phyloP scores from a whole-genome alignment of 2,329 filamentous ascomycete genomes.

The Byssoonygena ceratinophila region DNA sequence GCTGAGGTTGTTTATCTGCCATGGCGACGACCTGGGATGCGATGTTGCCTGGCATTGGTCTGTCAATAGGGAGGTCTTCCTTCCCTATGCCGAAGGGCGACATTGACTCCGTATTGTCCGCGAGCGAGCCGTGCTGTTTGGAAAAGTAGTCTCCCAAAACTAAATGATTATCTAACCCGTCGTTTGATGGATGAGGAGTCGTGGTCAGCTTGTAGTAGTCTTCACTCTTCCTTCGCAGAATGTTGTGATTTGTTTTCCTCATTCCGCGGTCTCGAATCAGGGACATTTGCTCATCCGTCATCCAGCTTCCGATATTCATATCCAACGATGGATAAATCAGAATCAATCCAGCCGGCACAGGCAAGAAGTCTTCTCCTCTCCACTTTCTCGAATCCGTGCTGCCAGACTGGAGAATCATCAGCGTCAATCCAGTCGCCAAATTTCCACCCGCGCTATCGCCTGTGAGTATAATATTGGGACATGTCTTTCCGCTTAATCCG shows the following conservation, averaged over 20 bases:
- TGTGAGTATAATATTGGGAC: conserved; percentile 60
- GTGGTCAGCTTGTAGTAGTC: conserved; percentile 77
- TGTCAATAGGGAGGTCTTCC: conserved; percentile 21
- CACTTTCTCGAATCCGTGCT: conserved; percentile 47
- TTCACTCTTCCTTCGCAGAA: conserved; percentile 74
- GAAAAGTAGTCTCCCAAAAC: conserved; percentile 24
- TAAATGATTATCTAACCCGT: conserved; percentile 47
- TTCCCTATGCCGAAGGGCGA: background rate
- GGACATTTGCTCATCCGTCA: conserved; percentile 96
- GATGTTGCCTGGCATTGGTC: conserved; percentile 25
- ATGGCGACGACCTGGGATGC: conserved; percentile 30
- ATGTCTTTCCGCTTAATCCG: conserved; percentile 56
- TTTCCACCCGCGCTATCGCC: conserved; percentile 79
- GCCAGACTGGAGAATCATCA: conserved; percentile 79
- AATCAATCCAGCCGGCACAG: conserved; percentile 67
- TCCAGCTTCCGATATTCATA: conserved; percentile 98
- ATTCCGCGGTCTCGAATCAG: conserved; percentile 75
- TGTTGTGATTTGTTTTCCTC: conserved; percentile 64
- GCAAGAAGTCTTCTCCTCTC: conserved; percentile 50
- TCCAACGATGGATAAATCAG: conserved; percentile 84
- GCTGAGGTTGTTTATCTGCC: conserved; percentile 34
- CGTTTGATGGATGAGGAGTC: conserved; percentile 70
- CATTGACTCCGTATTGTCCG: background rate
- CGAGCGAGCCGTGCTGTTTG: conserved; percentile 16
- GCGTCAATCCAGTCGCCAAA: conserved; percentile 63